Conservation (phyloP, 129 eudicot species). For the Sambucus nigra region DNA sequence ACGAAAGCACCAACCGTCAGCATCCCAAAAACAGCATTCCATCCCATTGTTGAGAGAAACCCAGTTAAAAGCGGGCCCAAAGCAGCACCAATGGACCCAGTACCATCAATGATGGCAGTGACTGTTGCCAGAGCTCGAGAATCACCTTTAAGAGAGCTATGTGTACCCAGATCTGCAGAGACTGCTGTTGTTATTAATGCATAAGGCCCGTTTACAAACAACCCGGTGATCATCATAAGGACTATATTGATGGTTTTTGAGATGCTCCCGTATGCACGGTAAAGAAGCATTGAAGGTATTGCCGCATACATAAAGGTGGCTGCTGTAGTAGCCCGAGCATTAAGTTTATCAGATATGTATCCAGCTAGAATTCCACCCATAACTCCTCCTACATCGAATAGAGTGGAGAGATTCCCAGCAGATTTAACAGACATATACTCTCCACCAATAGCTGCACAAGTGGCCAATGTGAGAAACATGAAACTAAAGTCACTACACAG, state of each 20-base stretch:
- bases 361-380: conserved; percentile 84
- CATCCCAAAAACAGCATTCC: conserved; percentile 73
- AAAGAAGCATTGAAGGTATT: conserved; percentile 61
- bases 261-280: conserved; percentile 52
- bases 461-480: not conserved
- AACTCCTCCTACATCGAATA: conserved; percentile 86
- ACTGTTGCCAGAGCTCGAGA: conserved; percentile 86
- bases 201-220: conserved; percentile 75
- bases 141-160: conserved; percentile 61
- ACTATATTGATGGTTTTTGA: conserved; percentile 44
- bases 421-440: conserved; percentile 64
- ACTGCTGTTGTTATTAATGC: conserved; percentile 90
- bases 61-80: conserved; percentile 80
- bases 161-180: conserved; percentile 87
- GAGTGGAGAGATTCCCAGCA: conserved; percentile 77
- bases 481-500: not conserved
- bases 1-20: conserved; percentile 49
- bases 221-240: conserved; percentile 74
- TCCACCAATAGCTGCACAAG: conserved; percentile 61
- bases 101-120: conserved; percentile 86
- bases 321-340: conserved; percentile 74
- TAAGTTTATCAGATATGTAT: conserved; percentile 61
- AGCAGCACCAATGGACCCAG: conserved; percentile 86
- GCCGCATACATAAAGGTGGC: conserved; percentile 64
- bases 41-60: conserved; percentile 53